phyloP scores from a whole-genome alignment of 2,329 filamentous ascomycete genomes.

The Nigrospora sphaerica region DNA sequence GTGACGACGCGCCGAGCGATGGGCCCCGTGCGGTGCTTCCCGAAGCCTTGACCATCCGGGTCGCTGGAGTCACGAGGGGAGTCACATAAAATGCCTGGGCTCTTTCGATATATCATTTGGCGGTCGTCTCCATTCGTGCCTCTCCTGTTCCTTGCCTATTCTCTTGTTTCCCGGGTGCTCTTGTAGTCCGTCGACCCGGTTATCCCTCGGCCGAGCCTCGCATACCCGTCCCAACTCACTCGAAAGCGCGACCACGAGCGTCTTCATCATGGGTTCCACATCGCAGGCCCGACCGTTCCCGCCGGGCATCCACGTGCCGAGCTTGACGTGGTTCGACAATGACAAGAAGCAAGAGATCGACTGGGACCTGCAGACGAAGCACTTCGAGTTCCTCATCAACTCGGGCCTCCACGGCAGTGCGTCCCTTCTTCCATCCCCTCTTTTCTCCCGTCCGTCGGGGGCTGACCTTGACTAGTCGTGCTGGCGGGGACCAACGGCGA shows the following conservation, averaged over 20 bases:
- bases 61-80: too few species aligned
- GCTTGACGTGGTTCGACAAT: slow-evolving; percentile 46
- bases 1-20: too few species aligned
- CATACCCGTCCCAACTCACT: too few species aligned
- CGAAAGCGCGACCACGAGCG: neutral
- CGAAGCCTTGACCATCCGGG: too few species aligned
- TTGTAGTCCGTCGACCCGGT: too few species aligned
- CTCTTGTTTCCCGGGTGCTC: too few species aligned
- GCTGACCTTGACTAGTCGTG: slow-evolving; percentile 34
- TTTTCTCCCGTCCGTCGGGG: neutral
- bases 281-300: slow-evolving; percentile 22
- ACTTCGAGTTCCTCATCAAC: slow-evolving; percentile 44
- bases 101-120: too few species aligned
- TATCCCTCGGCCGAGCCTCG: too few species aligned
- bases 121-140: too few species aligned
- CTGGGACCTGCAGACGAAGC: slow-evolving; percentile 45
- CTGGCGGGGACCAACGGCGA: slow-evolving; percentile 69
- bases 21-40: too few species aligned
- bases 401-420: slow-evolving; percentile 44
- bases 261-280: neutral
- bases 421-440: slow-evolving; percentile 2
- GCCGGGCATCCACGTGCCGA: slow-evolving; percentile 49
- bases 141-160: too few species aligned
- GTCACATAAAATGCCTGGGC: too few species aligned
- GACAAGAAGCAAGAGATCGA: slow-evolving; percentile 44